Evolutionary conservation across 139 green algal genomes (phyloP).

Genomic region (Chlorella vulgaris): DNA sequence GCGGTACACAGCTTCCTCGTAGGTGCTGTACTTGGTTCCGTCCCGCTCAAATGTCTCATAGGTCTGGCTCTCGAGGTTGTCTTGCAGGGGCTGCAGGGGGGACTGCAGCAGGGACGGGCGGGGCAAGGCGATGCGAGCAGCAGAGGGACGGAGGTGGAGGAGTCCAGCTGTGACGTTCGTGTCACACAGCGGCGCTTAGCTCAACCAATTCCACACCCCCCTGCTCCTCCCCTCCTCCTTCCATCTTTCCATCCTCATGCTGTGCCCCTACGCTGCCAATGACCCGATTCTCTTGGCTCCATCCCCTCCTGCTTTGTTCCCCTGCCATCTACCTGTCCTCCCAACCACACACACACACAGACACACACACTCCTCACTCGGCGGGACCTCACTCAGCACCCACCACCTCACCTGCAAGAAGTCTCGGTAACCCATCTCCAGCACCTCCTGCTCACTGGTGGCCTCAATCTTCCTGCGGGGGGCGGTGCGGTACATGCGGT

Average conservation of each 20-base stretch:
- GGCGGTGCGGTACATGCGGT: background rate
- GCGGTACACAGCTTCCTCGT: conserved; percentile 80
- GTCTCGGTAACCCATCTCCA: conserved; percentile 89
- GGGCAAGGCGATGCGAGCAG: background rate
- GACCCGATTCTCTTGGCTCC: too few relatives aligned
- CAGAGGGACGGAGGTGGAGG: background rate
- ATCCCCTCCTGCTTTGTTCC: too few relatives aligned
- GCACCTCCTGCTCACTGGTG: conserved; percentile 52
- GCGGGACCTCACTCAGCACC: too few relatives aligned
- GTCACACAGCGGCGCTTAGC: too few relatives aligned
- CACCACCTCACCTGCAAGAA: conserved; percentile 87
- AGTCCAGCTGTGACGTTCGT: too few relatives aligned
- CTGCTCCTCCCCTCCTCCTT: too few relatives aligned
- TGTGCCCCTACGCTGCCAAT: too few relatives aligned
- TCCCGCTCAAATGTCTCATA: conserved; percentile 99
- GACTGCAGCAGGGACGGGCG: conserved; percentile 51
- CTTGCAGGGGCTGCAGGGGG: conserved; percentile 90
- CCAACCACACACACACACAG: background rate
- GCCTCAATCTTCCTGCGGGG: conserved; percentile 15
- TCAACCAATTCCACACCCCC: too few relatives aligned
- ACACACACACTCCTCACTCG: too few relatives aligned
- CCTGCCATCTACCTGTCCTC: too few relatives aligned
- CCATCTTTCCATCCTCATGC: too few relatives aligned
- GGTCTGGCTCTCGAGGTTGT: conserved; percentile 96
- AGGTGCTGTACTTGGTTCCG: conserved; percentile 91